These are phyloP conservation scores for Boechera stricta DNA, from an alignment of 345 rosid genomes.

Conservation along the genomic window DNA sequence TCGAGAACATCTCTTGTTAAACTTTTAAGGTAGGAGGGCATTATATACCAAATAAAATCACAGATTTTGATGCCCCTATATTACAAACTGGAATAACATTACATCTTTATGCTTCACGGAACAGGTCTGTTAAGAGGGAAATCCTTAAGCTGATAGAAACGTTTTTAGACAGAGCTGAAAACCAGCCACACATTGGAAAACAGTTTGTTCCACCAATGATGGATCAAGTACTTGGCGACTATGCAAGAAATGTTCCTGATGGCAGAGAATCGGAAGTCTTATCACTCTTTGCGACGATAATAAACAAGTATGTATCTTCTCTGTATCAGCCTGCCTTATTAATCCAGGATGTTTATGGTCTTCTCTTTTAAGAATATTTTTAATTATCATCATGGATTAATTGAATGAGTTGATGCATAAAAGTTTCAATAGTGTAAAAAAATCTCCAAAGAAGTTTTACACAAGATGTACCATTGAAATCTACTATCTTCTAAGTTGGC, in stretches of 20 bases:
- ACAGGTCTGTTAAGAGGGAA: slow-evolving; percentile 98
- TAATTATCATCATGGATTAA: not conserved
- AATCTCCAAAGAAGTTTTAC: slow-evolving; percentile 58
- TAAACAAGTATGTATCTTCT: slow-evolving; percentile 74
- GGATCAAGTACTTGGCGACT: slow-evolving; percentile 98
- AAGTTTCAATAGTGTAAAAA: not conserved
- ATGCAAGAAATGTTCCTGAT: slow-evolving; percentile 96
- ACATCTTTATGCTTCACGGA: slow-evolving; percentile 31
- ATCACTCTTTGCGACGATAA: slow-evolving; percentile 94
- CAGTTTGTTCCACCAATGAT: slow-evolving; percentile 99
- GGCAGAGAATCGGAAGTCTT: slow-evolving; percentile 99
- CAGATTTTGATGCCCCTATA: slow-evolving; percentile 17
- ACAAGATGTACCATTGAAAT: slow-evolving; percentile 11
- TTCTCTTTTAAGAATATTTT: not conserved
- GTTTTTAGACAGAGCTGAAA: slow-evolving; percentile 98
- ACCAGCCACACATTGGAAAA: slow-evolving; percentile 89
- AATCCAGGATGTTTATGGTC: not conserved
- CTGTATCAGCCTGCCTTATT: slow-evolving; percentile 11
- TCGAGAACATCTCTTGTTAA: slow-evolving; percentile 93
- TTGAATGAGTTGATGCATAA: slow-evolving; percentile 37
- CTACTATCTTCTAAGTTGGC: slow-evolving; percentile 13
- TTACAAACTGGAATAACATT: slow-evolving; percentile 16
- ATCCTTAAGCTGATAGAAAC: slow-evolving; percentile 94
- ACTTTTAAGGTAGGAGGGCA: slow-evolving; percentile 68
- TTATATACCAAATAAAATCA: slow-evolving; percentile 16